Evolutionary conservation across 164 flowering plant species (phyloP).

Genomic region (Paratinospora sagittata): DNA sequence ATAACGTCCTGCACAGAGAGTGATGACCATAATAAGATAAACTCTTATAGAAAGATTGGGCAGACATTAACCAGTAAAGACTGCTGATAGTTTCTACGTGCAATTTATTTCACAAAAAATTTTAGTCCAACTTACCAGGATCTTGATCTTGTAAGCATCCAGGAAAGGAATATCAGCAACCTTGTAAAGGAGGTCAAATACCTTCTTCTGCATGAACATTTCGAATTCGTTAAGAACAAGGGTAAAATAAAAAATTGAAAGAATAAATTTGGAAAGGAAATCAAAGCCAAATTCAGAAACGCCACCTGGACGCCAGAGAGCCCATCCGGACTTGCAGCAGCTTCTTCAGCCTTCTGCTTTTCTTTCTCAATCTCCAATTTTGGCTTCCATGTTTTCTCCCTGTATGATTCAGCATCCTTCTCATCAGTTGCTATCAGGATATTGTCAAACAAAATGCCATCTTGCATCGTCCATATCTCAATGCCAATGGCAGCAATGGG

Average conservation of each 20-base stretch:
- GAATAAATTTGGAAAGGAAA: not conserved
- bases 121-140: slow-evolving; percentile 45
- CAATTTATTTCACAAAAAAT: not conserved
- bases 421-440: slow-evolving; percentile 70
- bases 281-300: not conserved
- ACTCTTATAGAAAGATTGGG: not conserved
- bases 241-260: not conserved
- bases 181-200: slow-evolving; percentile 75
- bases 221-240: not conserved
- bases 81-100: not conserved
- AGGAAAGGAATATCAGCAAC: slow-evolving; percentile 74
- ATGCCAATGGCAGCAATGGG: slow-evolving; percentile 89
- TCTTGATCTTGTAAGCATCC: slow-evolving; percentile 44
- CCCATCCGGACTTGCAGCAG: slow-evolving; percentile 39
- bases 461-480: slow-evolving; percentile 99
- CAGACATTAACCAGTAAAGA: not conserved
- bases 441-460: slow-evolving; percentile 96
- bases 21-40: not conserved
- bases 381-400: slow-evolving; percentile 70
- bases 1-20: slow-evolving; percentile 55
- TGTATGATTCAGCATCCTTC: slow-evolving; percentile 56
- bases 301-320: slow-evolving; percentile 65
- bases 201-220: slow-evolving; percentile 54
- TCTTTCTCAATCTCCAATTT: slow-evolving; percentile 79
- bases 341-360: slow-evolving; percentile 82